Evolutionary conservation across 805 yeast species (phyloP).

Genomic region (Saturnispora serradocipensis): DNA sequence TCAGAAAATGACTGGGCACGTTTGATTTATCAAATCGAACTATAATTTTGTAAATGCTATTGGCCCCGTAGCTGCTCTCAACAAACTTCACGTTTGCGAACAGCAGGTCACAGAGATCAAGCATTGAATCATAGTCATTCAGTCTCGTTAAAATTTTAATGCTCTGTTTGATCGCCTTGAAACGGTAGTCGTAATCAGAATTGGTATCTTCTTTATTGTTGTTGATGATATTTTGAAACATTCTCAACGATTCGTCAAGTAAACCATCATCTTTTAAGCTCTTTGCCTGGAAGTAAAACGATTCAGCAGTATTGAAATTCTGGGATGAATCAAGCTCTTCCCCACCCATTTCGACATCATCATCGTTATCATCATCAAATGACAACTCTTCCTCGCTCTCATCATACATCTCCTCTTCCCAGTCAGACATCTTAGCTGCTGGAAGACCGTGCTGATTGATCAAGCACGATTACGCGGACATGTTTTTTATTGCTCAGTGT

Average conservation of each 20-base stretch:
- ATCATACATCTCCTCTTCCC: constrained; percentile 31
- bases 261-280: constrained; percentile 27
- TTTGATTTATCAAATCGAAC: constrained; percentile 21
- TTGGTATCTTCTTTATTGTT: not conserved
- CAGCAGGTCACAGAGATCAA: constrained; percentile 14
- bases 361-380: constrained; percentile 24
- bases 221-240: constrained; percentile 18
- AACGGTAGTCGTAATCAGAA: constrained; percentile 17
- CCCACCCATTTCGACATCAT: constrained; percentile 12
- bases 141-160: constrained; percentile 22
- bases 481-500: not conserved
- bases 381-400: constrained; percentile 28
- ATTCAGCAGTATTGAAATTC: constrained; percentile 14
- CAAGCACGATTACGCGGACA: not conserved
- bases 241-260: constrained; percentile 17
- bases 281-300: constrained; percentile 27
- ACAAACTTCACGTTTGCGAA: constrained; percentile 15
- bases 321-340: constrained; percentile 8
- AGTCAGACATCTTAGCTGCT: constrained; percentile 25
- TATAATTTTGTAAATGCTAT: constrained; percentile 25
- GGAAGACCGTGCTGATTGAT: not conserved
- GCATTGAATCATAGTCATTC: constrained; percentile 12
- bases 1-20: constrained; percentile 14
- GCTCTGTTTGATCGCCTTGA: constrained; percentile 28
- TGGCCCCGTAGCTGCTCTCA: constrained; percentile 20